Base-by-base conservation (phyloP, 176 grass and related monocot genomes). In the Carex kokanica region DNA sequence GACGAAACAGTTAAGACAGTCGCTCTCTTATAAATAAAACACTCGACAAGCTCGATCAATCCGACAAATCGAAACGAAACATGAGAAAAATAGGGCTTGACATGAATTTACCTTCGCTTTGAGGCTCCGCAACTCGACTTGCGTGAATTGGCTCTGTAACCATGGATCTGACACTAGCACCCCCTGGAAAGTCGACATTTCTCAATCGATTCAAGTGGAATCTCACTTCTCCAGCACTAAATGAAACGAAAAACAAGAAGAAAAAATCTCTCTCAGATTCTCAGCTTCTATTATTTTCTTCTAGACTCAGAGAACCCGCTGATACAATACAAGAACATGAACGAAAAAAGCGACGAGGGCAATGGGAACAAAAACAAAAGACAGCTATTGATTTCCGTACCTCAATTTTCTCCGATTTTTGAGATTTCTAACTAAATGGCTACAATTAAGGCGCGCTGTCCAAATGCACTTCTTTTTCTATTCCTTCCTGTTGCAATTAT, bases 111-210 rank as follows among this genome's bases (percentile, higher is more conserved):
- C 96, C 89, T 95, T 98, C 43, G 93, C 87, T 89, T 91, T 95
- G 84, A 90, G 90, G 58, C 87, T 85, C 84, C 96, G 93, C 75
- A 98, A 89, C 89, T 98, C 96, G 52, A 98, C 96, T 88, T 98
- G 96, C 77, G 96, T 98, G 91, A 98, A 98, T 84, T 98, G 96
- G 12, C 89, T 92, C 82, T 98, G 96, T 61, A 98, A 90, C 86
- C 87, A 95, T 47, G 95, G 96, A 86, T 98, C 96, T 86, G 96
- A 98, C 74, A 98, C 91, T 8, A 95, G 82, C 74, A 98, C 96
- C 18, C 96, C 96, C 3, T 90, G 84, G 85, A 93, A 97, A 72
- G 85, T 90, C 43, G 95, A 94, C 95, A 98, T 97, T 64, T 60
- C 69, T 10, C 67, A 62, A 74, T 51, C 14, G 63, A 62, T 65